Evolutionary conservation across 208 protist species (phyloP), one percentile per base, ranked within the genome.

Genomic region (Trypanosoma cruzi): DNA sequence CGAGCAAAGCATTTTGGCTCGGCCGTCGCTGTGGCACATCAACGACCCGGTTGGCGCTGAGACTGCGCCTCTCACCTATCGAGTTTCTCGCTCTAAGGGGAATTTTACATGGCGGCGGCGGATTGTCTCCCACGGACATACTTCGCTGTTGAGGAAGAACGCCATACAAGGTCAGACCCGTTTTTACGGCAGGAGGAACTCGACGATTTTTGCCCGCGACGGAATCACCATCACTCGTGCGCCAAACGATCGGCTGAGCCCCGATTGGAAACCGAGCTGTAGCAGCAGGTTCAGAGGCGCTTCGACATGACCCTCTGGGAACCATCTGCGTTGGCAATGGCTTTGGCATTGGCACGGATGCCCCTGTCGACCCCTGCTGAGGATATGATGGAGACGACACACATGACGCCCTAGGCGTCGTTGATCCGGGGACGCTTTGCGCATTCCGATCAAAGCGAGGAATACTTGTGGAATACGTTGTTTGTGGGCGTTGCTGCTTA

Each of bases 191-290:
- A n/a, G 60, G 52, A 18, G 59, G 44, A 11, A 26, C 36, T 20
- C 61, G 26, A 46, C 58, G 54, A 46, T 71, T 69, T 24, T 70
- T 77, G 20, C 78, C 54, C n/a, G 77, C 67, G 28, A 94, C 81
- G 50, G 40, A 65, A 28, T 75, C 85, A 16, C 76, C 68, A 64
- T 69, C 81, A 56, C 83, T 78, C 0, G 84, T 91, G 65, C 81
- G 82, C 85, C 88, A 94, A 63, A 86, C 80, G 31, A 90, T 24
- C 49, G 60, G 26, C 26, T 53, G 32, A 14, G 50, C 24, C 37
- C 40, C 53, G 28, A 34, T n/a, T 18, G 53, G 11, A 29, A 55
- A 14, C 16, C 36, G 5, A 2, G 28, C 36, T 31, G 20, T n/a
- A 50, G 64, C 60, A 29, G 28, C n/a, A 46, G 64, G n/a, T 11